These are phyloP conservation scores for Lantana camara DNA, from an alignment of 257 asterid species.

Conservation along the genomic window DNA sequence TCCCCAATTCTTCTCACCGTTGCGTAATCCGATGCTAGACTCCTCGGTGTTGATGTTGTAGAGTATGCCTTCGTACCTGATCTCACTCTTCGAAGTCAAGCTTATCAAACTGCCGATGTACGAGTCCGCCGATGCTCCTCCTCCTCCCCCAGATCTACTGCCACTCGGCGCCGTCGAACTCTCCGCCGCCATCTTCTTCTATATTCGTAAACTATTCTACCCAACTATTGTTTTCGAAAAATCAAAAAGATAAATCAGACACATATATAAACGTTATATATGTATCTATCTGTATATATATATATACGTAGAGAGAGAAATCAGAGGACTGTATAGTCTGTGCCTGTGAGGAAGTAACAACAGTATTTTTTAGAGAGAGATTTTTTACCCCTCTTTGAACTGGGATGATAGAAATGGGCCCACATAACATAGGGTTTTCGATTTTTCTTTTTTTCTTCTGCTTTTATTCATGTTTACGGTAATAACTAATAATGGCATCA, in stretches of 20 bases:
- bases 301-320: neutral
- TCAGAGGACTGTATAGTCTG: constrained; percentile 11
- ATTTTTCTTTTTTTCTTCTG: neutral
- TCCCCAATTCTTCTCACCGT: constrained; percentile 46
- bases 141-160: constrained; percentile 59
- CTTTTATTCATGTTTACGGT: too few species aligned
- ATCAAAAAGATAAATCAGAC: neutral
- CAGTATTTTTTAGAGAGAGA: neutral
- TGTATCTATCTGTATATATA: too few species aligned
- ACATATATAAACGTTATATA: neutral
- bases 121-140: constrained; percentile 77
- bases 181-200: constrained; percentile 62
- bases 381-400: constrained; percentile 24
- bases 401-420: constrained; percentile 13
- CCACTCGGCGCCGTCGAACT: constrained; percentile 50
- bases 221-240: neutral
- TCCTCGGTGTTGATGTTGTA: constrained; percentile 88
- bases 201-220: constrained; percentile 7
- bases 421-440: constrained; percentile 22
- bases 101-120: constrained; percentile 89
- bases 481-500: too few species aligned
- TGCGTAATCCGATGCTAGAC: constrained; percentile 91
- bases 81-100: constrained; percentile 94
- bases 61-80: constrained; percentile 84
- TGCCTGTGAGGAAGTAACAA: neutral